Evolutionary conservation across 164 flowering plant species (phyloP), one percentile per base, ranked within the genome.

Genomic region (Berberis thunbergii): DNA sequence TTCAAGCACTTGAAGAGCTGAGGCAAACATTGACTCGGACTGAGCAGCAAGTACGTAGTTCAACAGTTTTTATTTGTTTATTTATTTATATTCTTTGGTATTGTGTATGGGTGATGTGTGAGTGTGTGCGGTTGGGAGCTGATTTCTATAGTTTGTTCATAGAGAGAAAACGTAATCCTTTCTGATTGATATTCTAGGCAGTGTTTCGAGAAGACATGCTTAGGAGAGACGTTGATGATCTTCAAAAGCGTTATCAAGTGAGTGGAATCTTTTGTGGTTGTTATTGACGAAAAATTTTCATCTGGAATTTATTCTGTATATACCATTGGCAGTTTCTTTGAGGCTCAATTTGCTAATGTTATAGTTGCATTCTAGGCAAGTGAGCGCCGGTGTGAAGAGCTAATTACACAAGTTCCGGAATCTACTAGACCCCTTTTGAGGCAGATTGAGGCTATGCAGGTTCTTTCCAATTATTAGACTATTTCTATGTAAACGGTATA

Each of bases 381-480:
- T 80, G 99, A 91, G 75, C 88, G 86, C 7, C 84, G 99, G 13
- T 95, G 96, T 74, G 97, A 95, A 77, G 99, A 89, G 77, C 81
- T 95, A 79, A 79, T 91, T 57, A 77, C 89, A 12, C 98, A 89
- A 80, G 94, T 95, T 63, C 99, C 99, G 62, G 99, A 95, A 62
- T 95, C 99, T 60, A 95, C 99, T 64, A 84, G 99, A 75, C 99
- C 99, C 60, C 96, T 95, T 72, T 67, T 95, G 62, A 82, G 97
- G 78, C 99, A 95, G 78, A 95, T 95, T 66, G 97, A 95, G 83
- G 97, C 97, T 41, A 87, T 95, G 82, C 93, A 91, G 97, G 99
- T 89, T 55, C 48, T 52, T 10, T 26, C 26, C 26, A 26, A 26
- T 26, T 26, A 26, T 26, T 26, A 26, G 26, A 26, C 26, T 26